Base-by-base conservation (phyloP, 108 stramenopile genomes). In the Nitzschia sp. region DNA sequence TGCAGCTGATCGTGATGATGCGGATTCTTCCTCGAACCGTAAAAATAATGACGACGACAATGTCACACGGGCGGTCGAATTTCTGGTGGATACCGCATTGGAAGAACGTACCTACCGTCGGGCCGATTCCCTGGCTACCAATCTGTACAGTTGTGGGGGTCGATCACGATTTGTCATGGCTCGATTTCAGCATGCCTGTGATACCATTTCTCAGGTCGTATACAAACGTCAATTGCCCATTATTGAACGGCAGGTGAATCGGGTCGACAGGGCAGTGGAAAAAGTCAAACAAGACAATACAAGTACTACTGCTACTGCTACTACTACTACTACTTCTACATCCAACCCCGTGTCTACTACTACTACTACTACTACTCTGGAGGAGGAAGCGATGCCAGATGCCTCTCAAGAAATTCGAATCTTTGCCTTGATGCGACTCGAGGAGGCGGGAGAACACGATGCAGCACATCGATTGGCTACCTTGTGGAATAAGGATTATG, bases 191-290 rank as follows among this genome's bases (percentile, higher is more conserved):
- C 90, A 91, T 63, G 87, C 85, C n/a, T 83, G 82, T 63, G 82
- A 80, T 47, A 91, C 90, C 0, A 87, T 91, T 45, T 28, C 76
- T 1, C 86, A 88, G 58, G 78, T 91, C 27, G 50, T 88, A 9
- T 66, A 60, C 45, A 88, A 76, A 53, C 69, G 78, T 25, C 71
- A 73, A 50, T 35, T 77, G 32, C 81, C 77, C 33, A 72, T 91
- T 3, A 84, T 91, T 53, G 90, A 91, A 30, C 76, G 77, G 35
- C 85, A 88, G 59, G 76, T 91, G 4, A 81, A 81, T 25, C 79
- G 87, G 8, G 80, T 91, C 9, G 87, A 88, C 68, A 75, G 76
- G 58, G 71, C 84, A 3, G 80, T 83, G 1, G 68, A 50, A 13
- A 65, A 60, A 60, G 70, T 81, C 16, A 25, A 53, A 2, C 35